Evolutionary conservation across 495 filamentous ascomycete species (phyloP).

Genomic region (Trichoderma parareesei): DNA sequence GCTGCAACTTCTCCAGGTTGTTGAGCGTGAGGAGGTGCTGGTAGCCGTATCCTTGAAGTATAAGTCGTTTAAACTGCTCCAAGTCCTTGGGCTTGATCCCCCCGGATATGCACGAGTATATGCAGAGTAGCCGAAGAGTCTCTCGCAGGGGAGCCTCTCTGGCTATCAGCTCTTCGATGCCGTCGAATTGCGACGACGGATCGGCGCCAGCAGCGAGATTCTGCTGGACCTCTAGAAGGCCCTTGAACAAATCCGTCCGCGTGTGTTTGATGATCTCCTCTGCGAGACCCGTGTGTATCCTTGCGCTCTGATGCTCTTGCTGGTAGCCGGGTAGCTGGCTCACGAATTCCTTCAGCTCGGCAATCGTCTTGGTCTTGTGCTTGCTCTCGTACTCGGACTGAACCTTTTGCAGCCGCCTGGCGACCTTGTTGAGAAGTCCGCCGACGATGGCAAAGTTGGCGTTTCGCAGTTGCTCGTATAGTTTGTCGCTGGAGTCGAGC

Average conservation of each 20-base stretch:
- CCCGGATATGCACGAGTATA: slow-evolving; percentile 83
- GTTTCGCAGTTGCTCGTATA: slow-evolving; percentile 84
- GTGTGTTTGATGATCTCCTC: slow-evolving; percentile 95
- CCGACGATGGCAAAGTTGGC: slow-evolving; percentile 94
- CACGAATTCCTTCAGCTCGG: slow-evolving; percentile 89
- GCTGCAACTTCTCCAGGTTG: slow-evolving; percentile 81
- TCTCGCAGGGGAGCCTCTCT: slow-evolving; percentile 70
- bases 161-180: slow-evolving; percentile 87
- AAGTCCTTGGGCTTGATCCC: slow-evolving; percentile 82
- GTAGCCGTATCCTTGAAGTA: slow-evolving; percentile 89
- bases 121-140: slow-evolving; percentile 76
- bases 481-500: slow-evolving; percentile 80
- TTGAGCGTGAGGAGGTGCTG: slow-evolving; percentile 88
- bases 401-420: slow-evolving; percentile 61
- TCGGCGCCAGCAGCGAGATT: slow-evolving; percentile 90
- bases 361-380: slow-evolving; percentile 78
- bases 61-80: slow-evolving; percentile 77
- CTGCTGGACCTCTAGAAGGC: slow-evolving; percentile 87
- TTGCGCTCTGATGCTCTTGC: slow-evolving; percentile 83
- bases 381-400: slow-evolving; percentile 74
- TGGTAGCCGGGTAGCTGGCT: slow-evolving; percentile 86
- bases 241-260: slow-evolving; percentile 76
- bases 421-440: slow-evolving; percentile 79
- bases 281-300: slow-evolving; percentile 81
- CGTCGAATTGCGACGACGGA: slow-evolving; percentile 77